phyloP scores from a whole-genome alignment of 2,329 filamentous ascomycete species.

The Macroventuria anomochaeta region DNA sequence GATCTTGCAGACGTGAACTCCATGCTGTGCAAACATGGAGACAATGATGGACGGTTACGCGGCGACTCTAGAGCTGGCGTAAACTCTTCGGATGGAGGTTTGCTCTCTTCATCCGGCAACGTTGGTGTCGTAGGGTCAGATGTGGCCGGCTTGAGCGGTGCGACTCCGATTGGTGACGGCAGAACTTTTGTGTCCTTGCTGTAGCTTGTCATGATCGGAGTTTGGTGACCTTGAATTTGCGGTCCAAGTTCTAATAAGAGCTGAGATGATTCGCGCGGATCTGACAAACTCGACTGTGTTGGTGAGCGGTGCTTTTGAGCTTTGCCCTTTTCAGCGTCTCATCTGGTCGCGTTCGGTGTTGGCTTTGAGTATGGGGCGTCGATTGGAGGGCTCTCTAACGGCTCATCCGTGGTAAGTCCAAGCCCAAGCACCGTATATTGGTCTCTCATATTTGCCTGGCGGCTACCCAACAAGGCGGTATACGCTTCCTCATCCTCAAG shows the following conservation, averaged over 20 bases:
- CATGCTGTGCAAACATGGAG: neutral
- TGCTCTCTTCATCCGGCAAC: neutral
- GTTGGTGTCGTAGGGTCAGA: neutral
- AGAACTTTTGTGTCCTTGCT: neutral
- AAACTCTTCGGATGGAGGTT: neutral
- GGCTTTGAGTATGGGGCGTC: neutral
- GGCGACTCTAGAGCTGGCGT: neutral
- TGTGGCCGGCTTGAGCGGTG: neutral
- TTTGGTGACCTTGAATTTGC: neutral
- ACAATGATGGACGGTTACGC: neutral
- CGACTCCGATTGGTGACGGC: neutral
- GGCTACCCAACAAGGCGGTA: constrained; percentile 19
- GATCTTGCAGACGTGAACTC: neutral
- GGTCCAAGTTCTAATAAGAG: too few relatives aligned
- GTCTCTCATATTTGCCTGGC: neutral
- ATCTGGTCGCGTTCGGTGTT: neutral
- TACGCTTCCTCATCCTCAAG: constrained; percentile 33
- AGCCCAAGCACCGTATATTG: neutral
- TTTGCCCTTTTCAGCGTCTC: neutral
- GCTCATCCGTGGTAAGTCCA: neutral
- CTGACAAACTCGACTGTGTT: neutral
- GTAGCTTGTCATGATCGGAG: too few relatives aligned
- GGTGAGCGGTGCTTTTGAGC: neutral
- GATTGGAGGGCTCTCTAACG: neutral
- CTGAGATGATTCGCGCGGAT: too few relatives aligned